Evolutionary conservation across 768 basidiomycete species (phyloP), one percentile per base, ranked within the genome.

Genomic region (Crucibulum laeve): DNA sequence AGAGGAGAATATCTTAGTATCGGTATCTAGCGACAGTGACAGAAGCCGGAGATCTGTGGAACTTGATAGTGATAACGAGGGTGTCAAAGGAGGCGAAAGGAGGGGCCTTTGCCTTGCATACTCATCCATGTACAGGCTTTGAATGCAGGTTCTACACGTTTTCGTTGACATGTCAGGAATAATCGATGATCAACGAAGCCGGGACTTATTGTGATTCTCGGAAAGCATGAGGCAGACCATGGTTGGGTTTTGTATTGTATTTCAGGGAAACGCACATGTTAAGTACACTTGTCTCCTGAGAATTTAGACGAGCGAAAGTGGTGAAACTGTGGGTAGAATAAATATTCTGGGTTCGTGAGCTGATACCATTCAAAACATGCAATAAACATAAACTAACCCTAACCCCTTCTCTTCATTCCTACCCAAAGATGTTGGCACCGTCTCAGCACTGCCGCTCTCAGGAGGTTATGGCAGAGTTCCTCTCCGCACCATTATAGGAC

Each of bases 381-480:
- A 32, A 15, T 32, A 11, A 11, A 15, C 15, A 10, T 10, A 15
- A 32, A 32, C n/a, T n/a, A n/a, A n/a, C n/a, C n/a, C n/a, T n/a
- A n/a, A n/a, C 24, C 46, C 35, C 18, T 48, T 44, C 42, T 41
- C 18, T 32, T 25, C 39, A 42, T 21, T 21, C 25, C 26, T 13
- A 25, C 24, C n/a, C 44, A 14, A 25, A 13, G 17, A 25, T 15
- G 11, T 25, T 21, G n/a, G 35, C 18, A n/a, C 15, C 25, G 24
- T 11, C 37, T 26, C 11, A 32, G 18, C 40, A n/a, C 47, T 43
- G 43, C 59, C 18, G 56, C 49, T 44, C 56, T 53, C 40, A 13
- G 11, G 13, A 10, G 4, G 3, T 4, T 2, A 32, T 32, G 4
- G 15, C 19, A 18, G 10, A 2, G 1, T 18, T n/a, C 35, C 13